Evolutionary conservation across 176 grass and related monocot genomes (phyloP), one percentile per base, ranked within the genome.

Genomic region (Hordeum marinum): DNA sequence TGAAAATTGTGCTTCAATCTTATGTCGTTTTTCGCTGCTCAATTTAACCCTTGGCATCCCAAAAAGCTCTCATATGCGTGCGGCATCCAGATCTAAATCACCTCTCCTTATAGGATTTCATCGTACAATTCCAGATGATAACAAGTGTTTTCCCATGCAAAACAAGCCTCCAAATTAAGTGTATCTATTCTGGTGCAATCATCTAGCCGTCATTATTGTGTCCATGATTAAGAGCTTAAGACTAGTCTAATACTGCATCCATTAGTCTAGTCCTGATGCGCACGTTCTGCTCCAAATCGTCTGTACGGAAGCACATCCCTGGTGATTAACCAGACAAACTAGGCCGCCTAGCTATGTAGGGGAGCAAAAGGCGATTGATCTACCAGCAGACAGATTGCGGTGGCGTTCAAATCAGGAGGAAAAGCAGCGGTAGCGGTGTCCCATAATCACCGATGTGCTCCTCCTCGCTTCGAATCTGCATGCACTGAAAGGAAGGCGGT

Each of bases 361-460:
- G 75, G 60, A 20, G 10, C 81, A 55, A 39, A 66, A 66, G 60
- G 41, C 70, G 8, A 27, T 18, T 37, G 59, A 79, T 81, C 82
- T 67, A 82, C 80, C 89, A 80, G 68, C 78, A 79, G 88, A 93
- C 91, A 93, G 20, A 82, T 62, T 61, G 42, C 68, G 46, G 82
- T 91, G 88, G 88, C 82, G 48, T 83, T 94, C 91, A 88, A 76
- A 90, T 90, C 80, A 88, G 73, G 26, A 31, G 10, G 34, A 57
- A 82, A 64, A 83, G 80, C 80, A 45, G 55, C 8, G 11, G 64
- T 20, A 3, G 57, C 12, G 21, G 65, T 14, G 83, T 31, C 67
- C 36, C 42, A 66, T 29, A 48, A 77, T 84, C 69, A 61, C 40
- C 36, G 61, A 88, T 52, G 18, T 40, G 34, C 63, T 32, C 29